These are phyloP conservation scores for Septoria linicola DNA, from an alignment of 2,329 filamentous ascomycete species.

Conservation along the genomic window DNA sequence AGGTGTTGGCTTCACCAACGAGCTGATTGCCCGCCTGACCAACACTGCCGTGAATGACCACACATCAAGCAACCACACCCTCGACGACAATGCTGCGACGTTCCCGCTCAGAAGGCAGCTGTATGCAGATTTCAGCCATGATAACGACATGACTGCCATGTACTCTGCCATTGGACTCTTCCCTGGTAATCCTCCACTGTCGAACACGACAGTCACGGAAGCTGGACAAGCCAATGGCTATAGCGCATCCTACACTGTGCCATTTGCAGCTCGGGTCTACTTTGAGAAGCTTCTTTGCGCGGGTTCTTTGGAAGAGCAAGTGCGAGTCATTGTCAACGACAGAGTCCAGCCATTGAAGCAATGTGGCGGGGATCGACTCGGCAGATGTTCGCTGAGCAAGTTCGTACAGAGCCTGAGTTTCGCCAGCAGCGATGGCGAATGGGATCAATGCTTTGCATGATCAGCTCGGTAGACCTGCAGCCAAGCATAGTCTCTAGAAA, in stretches of 20 bases:
- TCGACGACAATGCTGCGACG: constrained; percentile 64
- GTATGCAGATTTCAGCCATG: constrained; percentile 90
- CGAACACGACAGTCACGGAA: constrained; percentile 49
- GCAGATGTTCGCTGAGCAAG: constrained; percentile 65
- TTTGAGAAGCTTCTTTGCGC: constrained; percentile 81
- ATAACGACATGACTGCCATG: constrained; percentile 79
- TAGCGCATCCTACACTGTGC: constrained; percentile 74
- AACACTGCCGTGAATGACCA: constrained; percentile 65
- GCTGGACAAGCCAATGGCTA: constrained; percentile 63
- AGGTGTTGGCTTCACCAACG: constrained; percentile 83
- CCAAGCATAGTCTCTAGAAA: background rate
- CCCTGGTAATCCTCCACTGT: constrained; percentile 57
- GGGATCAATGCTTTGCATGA: constrained; percentile 60
- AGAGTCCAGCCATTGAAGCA: constrained; percentile 69
- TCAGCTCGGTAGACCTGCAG: background rate
- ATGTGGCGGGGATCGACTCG: constrained; percentile 68
- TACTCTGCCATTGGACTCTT: constrained; percentile 77
- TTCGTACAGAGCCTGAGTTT: constrained; percentile 77
- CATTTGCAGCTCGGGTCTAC: constrained; percentile 78
- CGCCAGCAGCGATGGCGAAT: constrained; percentile 68
- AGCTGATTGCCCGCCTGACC: constrained; percentile 79
- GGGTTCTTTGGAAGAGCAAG: constrained; percentile 62
- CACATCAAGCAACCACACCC: constrained; percentile 74
- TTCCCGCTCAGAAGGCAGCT: constrained; percentile 69
- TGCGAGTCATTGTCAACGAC: constrained; percentile 81